These are phyloP conservation scores for Carex arenaria DNA, from an alignment of 202 grass and related monocot species.

Conservation along the genomic window DNA sequence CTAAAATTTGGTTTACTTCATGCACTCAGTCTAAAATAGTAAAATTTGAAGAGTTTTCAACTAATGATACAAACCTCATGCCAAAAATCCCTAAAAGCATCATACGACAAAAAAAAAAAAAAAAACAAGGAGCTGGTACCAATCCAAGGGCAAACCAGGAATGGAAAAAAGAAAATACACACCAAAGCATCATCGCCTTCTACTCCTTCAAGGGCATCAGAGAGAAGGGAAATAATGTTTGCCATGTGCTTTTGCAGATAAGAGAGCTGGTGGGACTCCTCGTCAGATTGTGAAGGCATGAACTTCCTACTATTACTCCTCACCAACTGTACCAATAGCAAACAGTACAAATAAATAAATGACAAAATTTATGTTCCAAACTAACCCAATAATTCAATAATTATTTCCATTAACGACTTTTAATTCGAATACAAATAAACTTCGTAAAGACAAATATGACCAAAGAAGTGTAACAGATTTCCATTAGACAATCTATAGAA, in stretches of 20 bases:
- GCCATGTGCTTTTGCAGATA: slow-evolving; percentile 96
- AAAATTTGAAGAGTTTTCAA: neutral
- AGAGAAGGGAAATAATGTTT: slow-evolving; percentile 76
- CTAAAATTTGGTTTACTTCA: neutral
- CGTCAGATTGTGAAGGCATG: slow-evolving; percentile 86
- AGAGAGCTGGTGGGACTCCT: slow-evolving; percentile 90
- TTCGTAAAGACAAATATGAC: neutral
- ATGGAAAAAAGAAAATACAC: slow-evolving; percentile 28
- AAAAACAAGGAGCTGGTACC: neutral
- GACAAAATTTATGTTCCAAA: neutral
- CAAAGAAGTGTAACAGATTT: neutral
- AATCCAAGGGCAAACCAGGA: neutral
- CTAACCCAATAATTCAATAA: neutral
- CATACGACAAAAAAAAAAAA: neutral
- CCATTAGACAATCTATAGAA: neutral
- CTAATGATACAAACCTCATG: neutral
- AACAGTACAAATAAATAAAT: neutral
- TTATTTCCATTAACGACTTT: neutral
- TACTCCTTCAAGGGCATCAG: slow-evolving; percentile 56
- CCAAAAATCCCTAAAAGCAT: neutral
- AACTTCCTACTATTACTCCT: slow-evolving; percentile 89
- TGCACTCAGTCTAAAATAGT: neutral
- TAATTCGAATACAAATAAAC: neutral
- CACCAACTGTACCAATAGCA: slow-evolving; percentile 59
- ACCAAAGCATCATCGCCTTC: slow-evolving; percentile 82